These are phyloP conservation scores for Hymenoscyphus fructigenus DNA, from an alignment of 2,329 filamentous ascomycete genomes.

Conservation along the genomic window DNA sequence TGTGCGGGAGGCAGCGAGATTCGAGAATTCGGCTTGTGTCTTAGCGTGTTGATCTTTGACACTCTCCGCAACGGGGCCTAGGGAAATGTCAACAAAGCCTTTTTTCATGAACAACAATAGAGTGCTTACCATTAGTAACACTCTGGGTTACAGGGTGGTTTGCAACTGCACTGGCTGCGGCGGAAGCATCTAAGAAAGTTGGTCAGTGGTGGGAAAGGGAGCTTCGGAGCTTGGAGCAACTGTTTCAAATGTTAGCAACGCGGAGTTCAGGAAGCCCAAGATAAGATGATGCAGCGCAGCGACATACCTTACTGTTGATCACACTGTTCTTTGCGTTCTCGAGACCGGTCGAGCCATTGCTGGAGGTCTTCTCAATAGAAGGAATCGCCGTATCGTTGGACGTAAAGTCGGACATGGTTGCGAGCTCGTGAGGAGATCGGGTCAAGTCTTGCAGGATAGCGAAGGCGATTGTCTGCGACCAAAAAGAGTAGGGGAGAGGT, in stretches of 20 bases:
- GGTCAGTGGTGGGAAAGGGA: conserved; percentile 25
- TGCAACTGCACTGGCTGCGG: conserved; percentile 35
- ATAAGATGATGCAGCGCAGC: conserved; percentile 2
- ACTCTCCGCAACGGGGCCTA: conserved; percentile 60
- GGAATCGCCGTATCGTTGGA: conserved; percentile 24
- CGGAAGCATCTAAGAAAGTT: conserved; percentile 30
- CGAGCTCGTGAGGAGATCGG: conserved; percentile 14
- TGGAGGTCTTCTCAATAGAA: conserved; percentile 28
- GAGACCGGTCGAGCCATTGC: conserved; percentile 17
- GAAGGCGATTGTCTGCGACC: background rate
- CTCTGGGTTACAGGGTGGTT: conserved; percentile 37
- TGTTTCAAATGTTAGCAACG: conserved; percentile 30
- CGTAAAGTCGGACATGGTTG: conserved; percentile 28
- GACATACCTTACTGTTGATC: conserved; percentile 33
- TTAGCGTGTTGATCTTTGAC: conserved; percentile 56
- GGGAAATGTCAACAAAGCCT: conserved; percentile 18
- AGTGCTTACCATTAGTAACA: conserved; percentile 33
- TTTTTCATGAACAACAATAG: background rate
- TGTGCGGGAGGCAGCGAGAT: conserved; percentile 56
- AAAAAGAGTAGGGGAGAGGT: background rate
- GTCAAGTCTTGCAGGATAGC: conserved; percentile 7
- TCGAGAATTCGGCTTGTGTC: conserved; percentile 55
- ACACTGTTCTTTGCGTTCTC: conserved; percentile 29
- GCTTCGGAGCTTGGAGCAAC: conserved; percentile 25
- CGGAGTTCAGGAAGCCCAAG: conserved; percentile 7